phyloP scores from a whole-genome alignment of 2,329 filamentous ascomycete species.

The Coniella vitis region DNA sequence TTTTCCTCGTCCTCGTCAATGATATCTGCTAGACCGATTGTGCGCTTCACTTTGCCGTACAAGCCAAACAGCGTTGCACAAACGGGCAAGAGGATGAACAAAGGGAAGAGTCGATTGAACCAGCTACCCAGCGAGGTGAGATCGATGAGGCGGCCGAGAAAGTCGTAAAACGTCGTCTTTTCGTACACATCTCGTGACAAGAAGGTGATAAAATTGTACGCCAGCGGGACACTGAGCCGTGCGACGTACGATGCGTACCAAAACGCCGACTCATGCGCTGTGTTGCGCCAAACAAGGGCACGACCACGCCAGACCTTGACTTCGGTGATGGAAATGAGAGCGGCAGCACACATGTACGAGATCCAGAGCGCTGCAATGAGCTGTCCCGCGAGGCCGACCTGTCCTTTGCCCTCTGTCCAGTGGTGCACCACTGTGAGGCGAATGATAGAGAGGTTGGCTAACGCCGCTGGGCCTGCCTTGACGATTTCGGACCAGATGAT shows the following conservation, averaged over 20 bases:
- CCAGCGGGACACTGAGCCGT: constrained; percentile 82
- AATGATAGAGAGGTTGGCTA: constrained; percentile 67
- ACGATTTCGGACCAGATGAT: constrained; percentile 93
- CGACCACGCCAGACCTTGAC: constrained; percentile 97
- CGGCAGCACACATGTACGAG: constrained; percentile 90
- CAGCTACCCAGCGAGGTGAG: constrained; percentile 74
- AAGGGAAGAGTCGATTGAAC: constrained; percentile 84
- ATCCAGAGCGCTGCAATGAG: constrained; percentile 82
- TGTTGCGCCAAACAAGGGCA: constrained; percentile 83
- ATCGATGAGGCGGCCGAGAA: constrained; percentile 77
- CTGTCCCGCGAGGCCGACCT: constrained; percentile 82
- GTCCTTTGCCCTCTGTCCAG: constrained; percentile 60
- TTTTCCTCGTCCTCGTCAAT: constrained; percentile 69
- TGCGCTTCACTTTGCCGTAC: constrained; percentile 71
- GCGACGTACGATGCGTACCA: constrained; percentile 95
- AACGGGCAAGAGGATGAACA: constrained; percentile 80
- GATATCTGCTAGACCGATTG: constrained; percentile 73
- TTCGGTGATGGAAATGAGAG: constrained; percentile 80
- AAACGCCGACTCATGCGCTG: constrained; percentile 85
- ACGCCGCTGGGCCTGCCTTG: constrained; percentile 54
- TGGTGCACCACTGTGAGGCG: constrained; percentile 66
- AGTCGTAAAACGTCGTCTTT: constrained; percentile 78
- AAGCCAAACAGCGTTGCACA: constrained; percentile 81
- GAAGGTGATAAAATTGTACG: constrained; percentile 96
- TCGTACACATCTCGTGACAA: constrained; percentile 64